phyloP scores from a whole-genome alignment of 1,139 yeast species.

The Blastobotrys apis region DNA sequence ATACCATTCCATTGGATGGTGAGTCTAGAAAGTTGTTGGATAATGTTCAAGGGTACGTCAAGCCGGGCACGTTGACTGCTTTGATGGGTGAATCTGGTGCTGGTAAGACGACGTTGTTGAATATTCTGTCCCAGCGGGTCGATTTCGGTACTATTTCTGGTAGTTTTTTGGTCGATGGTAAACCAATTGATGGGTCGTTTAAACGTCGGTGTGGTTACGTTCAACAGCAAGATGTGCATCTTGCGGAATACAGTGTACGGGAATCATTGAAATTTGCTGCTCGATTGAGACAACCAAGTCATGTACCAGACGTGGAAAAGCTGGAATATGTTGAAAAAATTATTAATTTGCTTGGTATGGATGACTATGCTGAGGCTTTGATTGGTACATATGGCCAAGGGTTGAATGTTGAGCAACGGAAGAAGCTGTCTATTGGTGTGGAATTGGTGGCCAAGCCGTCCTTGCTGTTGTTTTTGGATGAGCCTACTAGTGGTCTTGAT shows the following conservation, averaged over 20 bases:
- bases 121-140: slow-evolving; percentile 53
- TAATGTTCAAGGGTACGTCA: slow-evolving; percentile 56
- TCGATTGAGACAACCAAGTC: slow-evolving; percentile 49
- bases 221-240: slow-evolving; percentile 59
- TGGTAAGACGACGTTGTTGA: slow-evolving; percentile 58
- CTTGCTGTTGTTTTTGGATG: slow-evolving; percentile 50
- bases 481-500: slow-evolving; percentile 58
- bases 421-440: slow-evolving; percentile 62
- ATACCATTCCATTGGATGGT: slow-evolving; percentile 46
- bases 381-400: slow-evolving; percentile 58
- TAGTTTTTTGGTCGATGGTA: slow-evolving; percentile 57
- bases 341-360: slow-evolving; percentile 52
- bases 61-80: slow-evolving; percentile 57
- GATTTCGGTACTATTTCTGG: slow-evolving; percentile 56
- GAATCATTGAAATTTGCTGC: slow-evolving; percentile 59
- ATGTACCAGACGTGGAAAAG: slow-evolving; percentile 46
- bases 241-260: slow-evolving; percentile 52
- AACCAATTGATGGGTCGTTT: slow-evolving; percentile 47
- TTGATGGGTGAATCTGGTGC: slow-evolving; percentile 67
- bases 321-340: slow-evolving; percentile 53
- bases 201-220: slow-evolving; percentile 59
- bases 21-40: slow-evolving; percentile 43
- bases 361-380: slow-evolving; percentile 55
- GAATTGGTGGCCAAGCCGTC: slow-evolving; percentile 56
- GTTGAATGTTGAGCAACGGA: slow-evolving; percentile 61